Percentiles rank a stretch among this genome's conserved stretches.
phyloP scores from a whole-genome alignment of 495 filamentous ascomycete genomes.

The Ramalina peruviana region DNA sequence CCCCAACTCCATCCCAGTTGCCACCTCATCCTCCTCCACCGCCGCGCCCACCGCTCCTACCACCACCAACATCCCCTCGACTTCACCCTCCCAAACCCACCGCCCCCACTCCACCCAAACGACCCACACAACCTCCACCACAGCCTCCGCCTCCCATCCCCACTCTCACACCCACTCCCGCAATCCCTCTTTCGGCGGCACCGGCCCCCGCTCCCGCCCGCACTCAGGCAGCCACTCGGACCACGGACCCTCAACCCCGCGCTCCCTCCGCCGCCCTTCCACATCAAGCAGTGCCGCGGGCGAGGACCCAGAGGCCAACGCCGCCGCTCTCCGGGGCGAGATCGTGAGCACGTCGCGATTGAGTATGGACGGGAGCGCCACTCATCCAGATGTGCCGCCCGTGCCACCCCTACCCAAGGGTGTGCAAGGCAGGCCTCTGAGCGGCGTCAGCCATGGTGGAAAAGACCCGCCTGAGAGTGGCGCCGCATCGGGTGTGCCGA shows the following conservation, averaged over 20 bases:
- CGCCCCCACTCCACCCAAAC: conserved; percentile 2
- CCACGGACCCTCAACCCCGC: conserved; percentile 17
- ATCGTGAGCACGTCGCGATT: conserved; percentile 7
- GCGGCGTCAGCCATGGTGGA: neutral
- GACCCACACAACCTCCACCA: neutral
- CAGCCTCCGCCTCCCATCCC: neutral
- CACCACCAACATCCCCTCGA: neutral
- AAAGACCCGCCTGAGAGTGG: neutral
- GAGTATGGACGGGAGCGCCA: conserved; percentile 2
- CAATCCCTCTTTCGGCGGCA: conserved; percentile 2
- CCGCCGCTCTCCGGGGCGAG: conserved; percentile 15
- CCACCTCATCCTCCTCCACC: neutral
- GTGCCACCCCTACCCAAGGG: conserved; percentile 15
- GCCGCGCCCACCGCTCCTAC: neutral
- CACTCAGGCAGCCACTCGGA: conserved; percentile 6
- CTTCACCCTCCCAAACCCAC: neutral
- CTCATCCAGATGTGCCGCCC: conserved; percentile 12
- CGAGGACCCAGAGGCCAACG: conserved; percentile 17
- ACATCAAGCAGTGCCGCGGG: conserved; percentile 24
- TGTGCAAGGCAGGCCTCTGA: conserved; percentile 1
- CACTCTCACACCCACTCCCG: conserved; percentile 10
- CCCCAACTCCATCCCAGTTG: conserved; percentile 1
- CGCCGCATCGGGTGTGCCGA: neutral
- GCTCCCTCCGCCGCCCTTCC: conserved; percentile 42
- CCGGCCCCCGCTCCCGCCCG: conserved; percentile 9